Evolutionary conservation across 192 early-diverging fungal species (phyloP).

Genomic region (Podila epicladia): DNA sequence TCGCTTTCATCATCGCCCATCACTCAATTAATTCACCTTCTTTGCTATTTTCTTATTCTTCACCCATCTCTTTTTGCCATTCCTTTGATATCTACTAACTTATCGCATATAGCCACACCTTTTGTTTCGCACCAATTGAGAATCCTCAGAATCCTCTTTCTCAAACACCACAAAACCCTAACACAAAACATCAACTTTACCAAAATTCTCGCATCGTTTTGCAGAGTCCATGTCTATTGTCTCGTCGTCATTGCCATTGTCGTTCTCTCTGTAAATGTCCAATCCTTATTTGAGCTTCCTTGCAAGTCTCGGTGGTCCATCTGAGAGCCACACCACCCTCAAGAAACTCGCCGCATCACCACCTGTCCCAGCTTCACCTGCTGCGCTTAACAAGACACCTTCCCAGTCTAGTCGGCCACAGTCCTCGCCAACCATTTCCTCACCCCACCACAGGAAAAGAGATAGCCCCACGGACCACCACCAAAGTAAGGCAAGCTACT

Average conservation of each 20-base stretch:
- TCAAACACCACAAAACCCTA: too few species aligned
- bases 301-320: conserved; percentile 42
- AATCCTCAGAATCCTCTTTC: too few species aligned
- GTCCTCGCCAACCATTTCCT: conserved; percentile 1
- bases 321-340: conserved; percentile 47
- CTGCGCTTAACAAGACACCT: neutral
- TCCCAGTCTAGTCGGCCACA: conserved; percentile 5
- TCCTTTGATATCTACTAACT: neutral
- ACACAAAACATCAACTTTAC: too few species aligned
- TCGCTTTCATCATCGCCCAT: neutral
- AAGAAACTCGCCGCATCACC: conserved; percentile 35
- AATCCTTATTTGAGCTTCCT: conserved; percentile 48
- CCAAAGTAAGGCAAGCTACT: neutral
- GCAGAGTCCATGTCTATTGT: neutral
- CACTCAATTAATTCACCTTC: neutral
- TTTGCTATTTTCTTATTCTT: neutral
- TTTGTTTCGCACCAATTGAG: too few species aligned
- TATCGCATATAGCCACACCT: neutral
- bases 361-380: neutral
- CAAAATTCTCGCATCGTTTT: neutral
- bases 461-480: neutral
- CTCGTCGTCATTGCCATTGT: neutral
- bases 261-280: conserved; percentile 32
- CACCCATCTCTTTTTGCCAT: neutral
- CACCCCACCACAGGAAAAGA: conserved; percentile 1